A percentile compares a stretch with the other conserved stretches of the same genome.
These are phyloP conservation scores for Acanthamoeba sp. DNA, from an alignment of 208 protist species.

Conservation along the genomic window DNA sequence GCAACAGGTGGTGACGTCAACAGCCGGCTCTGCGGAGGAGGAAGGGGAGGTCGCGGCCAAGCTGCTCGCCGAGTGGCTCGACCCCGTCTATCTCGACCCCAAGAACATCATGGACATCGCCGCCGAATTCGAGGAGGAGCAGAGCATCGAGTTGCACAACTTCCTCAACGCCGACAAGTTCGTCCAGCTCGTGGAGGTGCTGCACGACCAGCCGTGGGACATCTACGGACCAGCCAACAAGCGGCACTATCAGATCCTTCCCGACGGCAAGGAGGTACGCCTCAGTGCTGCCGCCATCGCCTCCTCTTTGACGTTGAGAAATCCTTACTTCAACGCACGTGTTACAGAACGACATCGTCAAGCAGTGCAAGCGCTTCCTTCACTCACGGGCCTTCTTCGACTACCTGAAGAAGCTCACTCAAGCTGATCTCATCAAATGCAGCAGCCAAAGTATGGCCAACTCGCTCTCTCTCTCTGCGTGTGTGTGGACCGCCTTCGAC, in stretches of 20 bases:
- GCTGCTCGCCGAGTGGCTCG: conserved; percentile 26
- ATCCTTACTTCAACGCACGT: too few relatives aligned
- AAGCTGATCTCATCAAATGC: neutral
- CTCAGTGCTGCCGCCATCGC: neutral
- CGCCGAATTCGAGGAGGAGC: conserved; percentile 35
- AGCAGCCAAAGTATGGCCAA: neutral
- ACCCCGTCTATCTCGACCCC: conserved; percentile 29
- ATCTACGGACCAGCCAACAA: conserved; percentile 50
- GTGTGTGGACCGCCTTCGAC: too few relatives aligned
- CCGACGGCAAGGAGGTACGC: neutral
- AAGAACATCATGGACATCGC: conserved; percentile 16
- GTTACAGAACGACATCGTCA: conserved; percentile 26
- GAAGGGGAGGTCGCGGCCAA: neutral
- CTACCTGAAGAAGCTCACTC: conserved; percentile 23
- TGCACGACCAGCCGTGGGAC: conserved; percentile 30
- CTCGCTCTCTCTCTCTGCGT: too few relatives aligned
- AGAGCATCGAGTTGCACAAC: conserved; percentile 44
- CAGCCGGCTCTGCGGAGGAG: too few relatives aligned
- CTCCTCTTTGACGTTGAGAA: too few relatives aligned
- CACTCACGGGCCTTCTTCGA: conserved; percentile 16
- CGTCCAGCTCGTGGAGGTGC: conserved; percentile 26
- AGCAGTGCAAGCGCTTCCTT: conserved; percentile 27
- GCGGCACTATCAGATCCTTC: conserved; percentile 23
- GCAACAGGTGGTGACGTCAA: neutral
- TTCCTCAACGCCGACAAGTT: conserved; percentile 31